Conservation (phyloP, 2,329 filamentous ascomycete species). For the Fonsecaea pedrosoi region DNA sequence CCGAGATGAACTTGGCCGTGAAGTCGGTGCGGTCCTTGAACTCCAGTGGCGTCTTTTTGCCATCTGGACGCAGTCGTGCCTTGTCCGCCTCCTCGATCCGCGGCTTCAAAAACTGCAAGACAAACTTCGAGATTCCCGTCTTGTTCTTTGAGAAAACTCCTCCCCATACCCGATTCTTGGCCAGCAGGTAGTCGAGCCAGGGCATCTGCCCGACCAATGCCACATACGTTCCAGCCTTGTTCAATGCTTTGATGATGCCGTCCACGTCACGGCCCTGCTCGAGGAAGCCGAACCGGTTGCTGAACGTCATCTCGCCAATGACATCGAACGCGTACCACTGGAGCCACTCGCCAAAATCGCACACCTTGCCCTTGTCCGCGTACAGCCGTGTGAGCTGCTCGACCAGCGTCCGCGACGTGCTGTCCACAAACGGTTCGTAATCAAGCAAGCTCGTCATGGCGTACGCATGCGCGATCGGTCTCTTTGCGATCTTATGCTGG, state of each 20-base stretch:
- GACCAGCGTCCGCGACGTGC: conserved; percentile 74
- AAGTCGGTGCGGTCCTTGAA: conserved; percentile 38
- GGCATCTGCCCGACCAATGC: conserved; percentile 36
- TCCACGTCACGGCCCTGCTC: conserved; percentile 47
- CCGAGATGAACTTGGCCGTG: conserved; percentile 32
- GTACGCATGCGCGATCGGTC: conserved; percentile 77
- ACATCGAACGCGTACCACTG: conserved; percentile 48
- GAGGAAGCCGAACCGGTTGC: conserved; percentile 45
- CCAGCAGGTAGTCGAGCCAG: conserved; percentile 33
- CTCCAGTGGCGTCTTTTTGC: conserved; percentile 21
- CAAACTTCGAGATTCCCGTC: conserved; percentile 71
- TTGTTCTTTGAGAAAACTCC: conserved; percentile 59
- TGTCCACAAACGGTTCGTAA: conserved; percentile 75
- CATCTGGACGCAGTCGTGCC: conserved; percentile 56
- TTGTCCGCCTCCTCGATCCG: conserved; percentile 63
- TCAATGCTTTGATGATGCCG: conserved; percentile 47
- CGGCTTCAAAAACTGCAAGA: conserved; percentile 72
- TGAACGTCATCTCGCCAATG: conserved; percentile 45
- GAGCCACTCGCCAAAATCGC: conserved; percentile 49
- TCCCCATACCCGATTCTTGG: conserved; percentile 49
- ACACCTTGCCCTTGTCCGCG: conserved; percentile 41
- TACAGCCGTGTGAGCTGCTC: conserved; percentile 64
- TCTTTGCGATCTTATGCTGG: conserved; percentile 75
- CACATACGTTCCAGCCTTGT: conserved; percentile 19
- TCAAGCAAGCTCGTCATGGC: conserved; percentile 34